Evolutionary conservation across 202 grass and related monocot species (phyloP).

Genomic region (Setaria italica): DNA sequence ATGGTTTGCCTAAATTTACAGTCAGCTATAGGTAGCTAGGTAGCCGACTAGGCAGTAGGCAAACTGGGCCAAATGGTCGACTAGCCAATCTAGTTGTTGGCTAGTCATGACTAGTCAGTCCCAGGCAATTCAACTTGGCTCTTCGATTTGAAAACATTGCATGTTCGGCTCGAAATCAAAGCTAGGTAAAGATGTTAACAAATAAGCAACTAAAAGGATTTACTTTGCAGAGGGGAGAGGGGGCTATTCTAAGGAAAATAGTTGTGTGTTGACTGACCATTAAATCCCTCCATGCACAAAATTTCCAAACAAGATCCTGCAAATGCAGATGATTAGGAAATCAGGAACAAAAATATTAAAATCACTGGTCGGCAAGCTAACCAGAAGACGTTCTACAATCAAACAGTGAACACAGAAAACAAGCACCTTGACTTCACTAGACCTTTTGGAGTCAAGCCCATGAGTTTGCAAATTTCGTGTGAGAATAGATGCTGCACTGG

Average conservation of each 20-base stretch:
- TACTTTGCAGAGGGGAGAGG: neutral
- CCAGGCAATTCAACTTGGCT: neutral
- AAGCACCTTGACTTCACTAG: slow-evolving; percentile 82
- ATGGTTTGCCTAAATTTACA: neutral
- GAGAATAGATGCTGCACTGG: slow-evolving; percentile 79
- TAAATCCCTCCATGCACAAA: slow-evolving; percentile 96
- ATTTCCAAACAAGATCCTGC: slow-evolving; percentile 92
- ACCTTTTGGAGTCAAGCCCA: slow-evolving; percentile 62
- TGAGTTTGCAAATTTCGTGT: slow-evolving; percentile 77
- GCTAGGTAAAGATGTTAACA: slow-evolving; percentile 1
- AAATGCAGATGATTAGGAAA: slow-evolving; percentile 52
- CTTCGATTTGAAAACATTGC: neutral
- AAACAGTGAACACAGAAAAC: slow-evolving; percentile 42
- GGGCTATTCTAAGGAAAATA: slow-evolving; percentile 25
- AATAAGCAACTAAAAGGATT: slow-evolving; percentile 1
- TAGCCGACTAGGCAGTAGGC: neutral
- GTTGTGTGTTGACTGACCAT: slow-evolving; percentile 70
- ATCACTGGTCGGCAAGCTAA: slow-evolving; percentile 10
- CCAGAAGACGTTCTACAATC: slow-evolving; percentile 34
- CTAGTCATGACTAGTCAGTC: neutral
- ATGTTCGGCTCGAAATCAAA: neutral
- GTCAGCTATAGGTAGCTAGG: neutral
- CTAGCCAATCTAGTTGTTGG: neutral
- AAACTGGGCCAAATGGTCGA: neutral
- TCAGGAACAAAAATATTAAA: slow-evolving; percentile 23